Base-by-base conservation (phyloP, 2,329 filamentous ascomycete species). In the Ceratocystis albifundus region DNA sequence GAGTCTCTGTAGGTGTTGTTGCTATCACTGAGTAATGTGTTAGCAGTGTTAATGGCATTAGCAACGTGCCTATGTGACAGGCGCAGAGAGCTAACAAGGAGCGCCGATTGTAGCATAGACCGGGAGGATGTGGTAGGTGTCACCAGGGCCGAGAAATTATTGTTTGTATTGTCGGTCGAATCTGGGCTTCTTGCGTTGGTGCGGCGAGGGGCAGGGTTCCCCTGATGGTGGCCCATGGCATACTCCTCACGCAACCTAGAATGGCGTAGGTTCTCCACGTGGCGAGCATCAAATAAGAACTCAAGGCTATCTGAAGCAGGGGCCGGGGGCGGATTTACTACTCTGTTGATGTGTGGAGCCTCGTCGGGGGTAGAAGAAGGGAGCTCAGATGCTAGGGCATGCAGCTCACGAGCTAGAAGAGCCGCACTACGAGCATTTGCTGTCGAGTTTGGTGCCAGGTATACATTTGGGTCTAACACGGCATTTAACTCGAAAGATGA, bases 401-500 rank as follows among this genome's bases (percentile, higher is more conserved):
- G 45, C 57, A 67, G 65, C 12, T 63, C 62, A 30, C 44, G 57
- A 3, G 63, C 32, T 20, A 67, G 15, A 45, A 67, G 20, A 28
- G 57, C 57, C 10, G 64, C 63, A 50, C 61, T 61, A 36, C 64
- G 66, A 4, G 17, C n/a, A 57, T 57, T 25, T 28, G 4, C 10
- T 30, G 28, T 17, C 28, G 53, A 28, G 30, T 7, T 6, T 22
- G 22, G 36, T 41, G 10, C 36, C 12, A 32, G 12, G 7, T 12
- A 17, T 12, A 30, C 28, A 4, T 25, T 22, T 32, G 25, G 12
- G 28, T 57, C 53, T 28, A 57, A 7, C 10, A 57, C 53, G 32
- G 12, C 3, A 28, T 30, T 30, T 30, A 57, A 4, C 12, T 61
- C 64, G 45, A 68, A 68, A 17, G 50, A 73, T 2, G 44, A 22